Evolutionary conservation across 257 asterid genomes (phyloP), one percentile per base, ranked within the genome.

Genomic region (Scutellaria barbata): DNA sequence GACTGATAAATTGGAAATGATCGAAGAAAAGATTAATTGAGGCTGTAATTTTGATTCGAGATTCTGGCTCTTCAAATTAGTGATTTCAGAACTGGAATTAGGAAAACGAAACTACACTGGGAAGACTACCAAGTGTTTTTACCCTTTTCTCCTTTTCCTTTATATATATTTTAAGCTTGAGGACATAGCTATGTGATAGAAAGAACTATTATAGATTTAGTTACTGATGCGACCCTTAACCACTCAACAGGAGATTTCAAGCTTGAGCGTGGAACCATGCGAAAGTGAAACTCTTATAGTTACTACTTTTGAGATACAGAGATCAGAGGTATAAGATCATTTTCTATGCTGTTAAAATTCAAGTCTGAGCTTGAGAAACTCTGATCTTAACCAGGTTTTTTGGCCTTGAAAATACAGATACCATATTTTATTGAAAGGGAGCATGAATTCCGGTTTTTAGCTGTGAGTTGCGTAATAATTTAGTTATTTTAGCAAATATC

Each of bases 221-320:
- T 58, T 47, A 30, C 56, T 71, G 76, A 71, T 69, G 53, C 56
- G 37, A 33, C 18, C 10, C 22, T 16, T 62, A 35, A 39, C 43
- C 71, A 8, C 53, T 74, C 65, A 56, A 69, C 82, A 95, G 98
- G 99, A 95, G 80, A 89, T 88, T 79, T 95, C 99, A 51, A 95
- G 99, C 87, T 83, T 89, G 85, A 95, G 99, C 8, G 96, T 89
- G 61, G 99, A 95, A 85, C 89, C 92, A 46, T 86, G 93, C 70
- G 95, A 89, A 74, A 83, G 77, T 68, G 97, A 89, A 87, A 78
- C 83, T 74, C 84, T 95, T 66, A 77, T 92, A 39, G 83, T 95
- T 62, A 86, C 96, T 62, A 82, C 87, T 42, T 95, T 95, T 55
- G 99, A 94, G 84, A 94, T 94, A 70, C 93, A 40, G 82, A 85